Conservation (phyloP, 2,329 filamentous ascomycete genomes). For the Lecanicillium sp. region DNA sequence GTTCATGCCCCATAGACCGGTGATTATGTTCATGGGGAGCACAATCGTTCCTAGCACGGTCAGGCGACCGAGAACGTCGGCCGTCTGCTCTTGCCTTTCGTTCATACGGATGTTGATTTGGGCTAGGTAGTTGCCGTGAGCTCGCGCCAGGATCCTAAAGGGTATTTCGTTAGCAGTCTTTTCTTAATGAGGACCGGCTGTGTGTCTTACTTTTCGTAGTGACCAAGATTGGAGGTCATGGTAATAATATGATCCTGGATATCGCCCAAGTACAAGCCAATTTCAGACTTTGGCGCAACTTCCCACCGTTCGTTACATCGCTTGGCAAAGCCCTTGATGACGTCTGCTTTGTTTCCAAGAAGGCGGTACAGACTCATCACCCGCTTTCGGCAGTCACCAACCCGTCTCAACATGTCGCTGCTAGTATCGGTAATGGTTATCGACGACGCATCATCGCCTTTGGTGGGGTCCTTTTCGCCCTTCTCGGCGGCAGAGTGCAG, state of each 20-base stretch:
- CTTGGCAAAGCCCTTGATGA: constrained; percentile 98
- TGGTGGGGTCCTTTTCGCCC: constrained; percentile 33
- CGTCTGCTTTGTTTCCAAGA: constrained; percentile 93
- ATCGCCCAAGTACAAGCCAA: constrained; percentile 94
- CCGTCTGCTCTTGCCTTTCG: constrained; percentile 90
- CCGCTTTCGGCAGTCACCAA: constrained; percentile 91
- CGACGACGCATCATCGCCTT: constrained; percentile 32
- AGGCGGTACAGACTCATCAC: constrained; percentile 94
- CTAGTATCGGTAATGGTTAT: constrained; percentile 37
- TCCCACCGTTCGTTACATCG: constrained; percentile 98
- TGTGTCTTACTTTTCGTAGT: constrained; percentile 80
- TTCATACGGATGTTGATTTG: constrained; percentile 99
- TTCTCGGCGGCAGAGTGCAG: constrained; percentile 57
- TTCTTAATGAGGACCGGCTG: too few species aligned
- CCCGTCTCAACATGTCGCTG: constrained; percentile 81
- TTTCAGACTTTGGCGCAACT: constrained; percentile 87
- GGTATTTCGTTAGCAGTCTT: constrained; percentile 2
- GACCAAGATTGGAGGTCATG: constrained; percentile 92
- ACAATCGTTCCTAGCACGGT: constrained; percentile 97
- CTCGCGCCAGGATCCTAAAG: constrained; percentile 75
- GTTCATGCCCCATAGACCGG: constrained; percentile 98
- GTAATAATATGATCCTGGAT: constrained; percentile 99
- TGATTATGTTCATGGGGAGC: constrained; percentile 97
- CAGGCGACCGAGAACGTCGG: constrained; percentile 87
- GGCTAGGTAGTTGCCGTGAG: constrained; percentile 95